These are phyloP conservation scores for Xanthoconium purpureum DNA, from an alignment of 768 basidiomycete species.

Conservation along the genomic window DNA sequence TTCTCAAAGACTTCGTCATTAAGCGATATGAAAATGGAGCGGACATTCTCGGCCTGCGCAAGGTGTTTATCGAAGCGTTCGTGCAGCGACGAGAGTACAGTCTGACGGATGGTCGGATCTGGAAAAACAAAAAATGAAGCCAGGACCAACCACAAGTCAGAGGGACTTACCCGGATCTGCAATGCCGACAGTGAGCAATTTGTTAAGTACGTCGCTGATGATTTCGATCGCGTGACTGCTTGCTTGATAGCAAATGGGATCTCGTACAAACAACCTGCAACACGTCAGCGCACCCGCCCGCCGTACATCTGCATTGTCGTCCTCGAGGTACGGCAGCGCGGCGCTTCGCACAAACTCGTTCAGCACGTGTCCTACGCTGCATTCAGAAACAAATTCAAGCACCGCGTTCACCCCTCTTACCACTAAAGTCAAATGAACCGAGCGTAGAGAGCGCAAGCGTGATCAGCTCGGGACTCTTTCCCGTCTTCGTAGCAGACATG, in stretches of 20 bases:
- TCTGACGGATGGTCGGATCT: constrained; percentile 78
- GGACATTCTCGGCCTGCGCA: constrained; percentile 97
- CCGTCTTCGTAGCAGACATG: constrained; percentile 47
- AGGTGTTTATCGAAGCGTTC: constrained; percentile 96
- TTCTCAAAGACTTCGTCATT: constrained; percentile 97
- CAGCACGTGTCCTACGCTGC: constrained; percentile 70
- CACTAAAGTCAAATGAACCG: constrained; percentile 92
- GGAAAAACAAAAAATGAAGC: background rate
- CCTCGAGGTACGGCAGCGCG: constrained; percentile 90
- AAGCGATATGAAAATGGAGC: constrained; percentile 92
- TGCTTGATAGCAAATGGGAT: constrained; percentile 94
- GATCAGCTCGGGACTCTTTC: constrained; percentile 65
- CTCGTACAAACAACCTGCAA: constrained; percentile 86
- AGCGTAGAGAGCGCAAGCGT: constrained; percentile 84
- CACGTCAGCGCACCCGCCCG: constrained; percentile 90
- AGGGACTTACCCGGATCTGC: constrained; percentile 80
- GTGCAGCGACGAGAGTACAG: constrained; percentile 83
- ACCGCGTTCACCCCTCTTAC: constrained; percentile 37
- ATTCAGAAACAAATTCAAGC: constrained; percentile 12
- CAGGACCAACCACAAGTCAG: constrained; percentile 2
- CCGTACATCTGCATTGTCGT: constrained; percentile 85
- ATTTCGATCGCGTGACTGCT: constrained; percentile 96
- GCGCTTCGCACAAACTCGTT: constrained; percentile 94
- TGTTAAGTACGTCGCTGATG: constrained; percentile 97
- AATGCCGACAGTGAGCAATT: constrained; percentile 90